phyloP scores from a whole-genome alignment of 768 basidiomycete species.

The Suillus decipiens region DNA sequence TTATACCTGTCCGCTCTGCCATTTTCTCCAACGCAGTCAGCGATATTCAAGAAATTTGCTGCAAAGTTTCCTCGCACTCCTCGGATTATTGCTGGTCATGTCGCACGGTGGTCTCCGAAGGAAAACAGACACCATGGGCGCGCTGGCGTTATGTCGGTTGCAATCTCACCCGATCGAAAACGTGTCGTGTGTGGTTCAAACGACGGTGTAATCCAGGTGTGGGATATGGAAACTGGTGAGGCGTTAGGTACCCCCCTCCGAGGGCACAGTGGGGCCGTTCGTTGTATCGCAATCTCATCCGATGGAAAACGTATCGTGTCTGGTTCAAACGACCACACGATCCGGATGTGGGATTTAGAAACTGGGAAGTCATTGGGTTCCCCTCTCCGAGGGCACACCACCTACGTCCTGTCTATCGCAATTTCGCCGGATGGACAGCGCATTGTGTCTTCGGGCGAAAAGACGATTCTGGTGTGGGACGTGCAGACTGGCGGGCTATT shows the following conservation, averaged over 20 bases:
- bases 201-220: slow-evolving; percentile 14
- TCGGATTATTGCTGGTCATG: neutral
- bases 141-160: neutral
- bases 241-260: slow-evolving; percentile 7
- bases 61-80: neutral
- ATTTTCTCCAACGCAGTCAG: slow-evolving; percentile 22
- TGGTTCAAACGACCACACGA: slow-evolving; percentile 29
- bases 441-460: slow-evolving; percentile 34
- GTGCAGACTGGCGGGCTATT: slow-evolving; percentile 18
- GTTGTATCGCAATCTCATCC: slow-evolving; percentile 12
- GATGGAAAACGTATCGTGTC: slow-evolving; percentile 26
- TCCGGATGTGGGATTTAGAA: slow-evolving; percentile 31
- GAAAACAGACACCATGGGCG: neutral
- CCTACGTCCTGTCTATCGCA: slow-evolving; percentile 30
- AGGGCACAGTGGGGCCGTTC: slow-evolving; percentile 7
- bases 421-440: slow-evolving; percentile 34
- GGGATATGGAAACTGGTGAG: slow-evolving; percentile 14
- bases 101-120: neutral
- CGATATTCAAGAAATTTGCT: neutral
- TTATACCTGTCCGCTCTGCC: slow-evolving; percentile 30
- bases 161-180: slow-evolving; percentile 12
- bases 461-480: slow-evolving; percentile 32
- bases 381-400: slow-evolving; percentile 30
- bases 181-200: slow-evolving; percentile 5
- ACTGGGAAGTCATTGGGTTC: slow-evolving; percentile 22